Base-by-base conservation (phyloP, 2,329 filamentous ascomycete genomes). In the Emmonsia crescens region DNA sequence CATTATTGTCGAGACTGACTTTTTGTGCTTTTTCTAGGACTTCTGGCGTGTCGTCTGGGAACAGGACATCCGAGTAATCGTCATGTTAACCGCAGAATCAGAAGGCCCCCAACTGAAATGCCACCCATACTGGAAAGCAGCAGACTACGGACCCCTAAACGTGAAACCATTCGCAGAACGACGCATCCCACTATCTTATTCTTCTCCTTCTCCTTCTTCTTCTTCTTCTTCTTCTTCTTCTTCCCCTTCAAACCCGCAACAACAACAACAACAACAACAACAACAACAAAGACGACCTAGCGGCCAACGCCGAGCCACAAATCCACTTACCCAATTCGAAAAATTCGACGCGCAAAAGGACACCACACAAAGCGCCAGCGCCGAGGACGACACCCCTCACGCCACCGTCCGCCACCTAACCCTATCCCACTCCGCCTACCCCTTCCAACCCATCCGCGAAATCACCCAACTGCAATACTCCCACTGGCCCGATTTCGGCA, bases 41-140 rank as follows among this genome's bases (percentile, higher is more conserved):
- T 99, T 99, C 72, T 99, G 94, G 94, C 93, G 91, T 63, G 88
- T 96, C 12, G 82, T 97, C 36, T 99, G 94, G 94, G 92, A 97
- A 72, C 89, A 97, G 74, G 92, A 97, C 71, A 87, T 96, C 3
- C 88, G 93, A 59, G 89, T 97, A 31, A 88, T 99, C 64, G 92
- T 97, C 66, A 97, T 96, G 88, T 82, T 99, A 66, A 99, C 94
- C 5, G 93, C 94, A 1, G 93, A 97, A 74, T 84, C 89, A 31
- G 94, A 99, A 77, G 91, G 91, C 29, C 92, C 93, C 0, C 92
- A 96, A 71, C 80, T 96, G 52, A 99, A 97, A 74, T 96, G 93
- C 65, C 92, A 99, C 73, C 85, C 90, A 9, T 99, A 96, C 74
- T 99, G 94, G 94, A 85, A 86, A 51, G 83, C 83, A 16, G 85